Base-by-base conservation (phyloP, 345 rosid species). In the Pistacia vera region DNA sequence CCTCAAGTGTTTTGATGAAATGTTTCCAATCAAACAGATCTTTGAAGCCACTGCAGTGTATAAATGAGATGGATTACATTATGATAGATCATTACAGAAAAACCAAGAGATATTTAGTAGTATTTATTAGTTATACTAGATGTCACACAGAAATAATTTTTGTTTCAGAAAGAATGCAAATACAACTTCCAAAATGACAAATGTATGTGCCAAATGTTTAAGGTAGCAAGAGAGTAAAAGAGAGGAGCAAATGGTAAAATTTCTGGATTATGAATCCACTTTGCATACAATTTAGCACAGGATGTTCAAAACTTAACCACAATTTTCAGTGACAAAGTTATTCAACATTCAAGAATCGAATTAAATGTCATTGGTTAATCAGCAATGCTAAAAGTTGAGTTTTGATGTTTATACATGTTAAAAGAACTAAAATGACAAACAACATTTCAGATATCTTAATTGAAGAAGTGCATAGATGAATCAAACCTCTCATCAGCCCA, bases 1-100 rank as follows among this genome's bases (percentile, higher is more conserved):
- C 88, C 81, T 90, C 87, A 80, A 96, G 73, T 18, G 90, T 89
- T 78, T 90, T 83, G 11, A 93, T 92, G 88, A 96, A 93, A 79
- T 93, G 92, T 74, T 79, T 83, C 99, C 99, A 92, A 77, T 93
- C 89, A 91, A 96, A 93, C 20, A 93, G 85, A 90, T 96, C 97
- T 82, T 96, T 93, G 79, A 96, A 93, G 81, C 87, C 97, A 81
- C 98, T 96, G 86, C 83, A 82, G 77, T 25, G 80, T 44, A 77
- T 5, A 33, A 44, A 79, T 11, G 17, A 75, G 61, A 73, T 28
- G 63, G 56, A 66, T 70, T 63, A 72, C 67, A 51, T 63, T 68
- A 30, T 68, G 22, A 69, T 49, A 75, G 57, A 78, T 12, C 62
- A 75, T 28, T 38, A 66, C 41, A 55, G 65, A 68, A 30, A 30